Base-by-base conservation (phyloP, 1,284 basidiomycete species). In the Acaromyces ingoldii region DNA sequence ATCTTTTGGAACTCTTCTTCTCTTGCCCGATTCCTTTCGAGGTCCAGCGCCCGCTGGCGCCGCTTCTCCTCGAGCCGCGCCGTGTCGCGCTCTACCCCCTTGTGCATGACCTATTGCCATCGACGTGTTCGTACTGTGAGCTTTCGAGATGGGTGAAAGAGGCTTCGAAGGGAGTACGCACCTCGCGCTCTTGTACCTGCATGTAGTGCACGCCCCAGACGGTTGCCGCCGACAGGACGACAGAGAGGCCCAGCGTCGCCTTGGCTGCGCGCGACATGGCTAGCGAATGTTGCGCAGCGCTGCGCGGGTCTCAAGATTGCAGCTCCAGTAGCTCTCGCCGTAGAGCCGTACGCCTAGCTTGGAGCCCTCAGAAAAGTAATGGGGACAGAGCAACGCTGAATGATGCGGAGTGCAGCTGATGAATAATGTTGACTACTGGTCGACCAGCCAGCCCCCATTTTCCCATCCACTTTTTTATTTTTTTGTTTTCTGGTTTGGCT, bases 131-230 rank as follows among this genome's bases (percentile, higher is more conserved):
- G 37, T 21, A 13, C n/a, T 22, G 7, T 11, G 13, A 24, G 34
- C 26, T 6, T n/a, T n/a, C 6, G 21, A 47, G 6, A 5, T 19
- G n/a, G 21, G 25, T 25, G 19, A 22, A 25, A 13, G 21, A 10
- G 24, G 41, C n/a, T n/a, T n/a, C 7, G 33, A 6, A 15, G 26
- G 24, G 25, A 17, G 4, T 21, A 48, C 61, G 2, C 38, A 91
- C 92, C 68, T 91, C 84, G 51, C 86, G 85, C 76, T 98, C 92
- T 67, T 84, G 81, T 38, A 82, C 79, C 76, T 98, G 93, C 58
- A 93, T 82, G 67, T 82, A 87, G 75, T 97, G 93, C 5, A 98
- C 93, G 19, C 85, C 89, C 83, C 85, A 92, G 68, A 98, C 84
- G 5, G 87, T 89, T 28, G 84, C 76, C 1, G 81, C 81, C 11